Base-by-base conservation (phyloP, 1,284 basidiomycete genomes). In the Xerocomus nothofagi region DNA sequence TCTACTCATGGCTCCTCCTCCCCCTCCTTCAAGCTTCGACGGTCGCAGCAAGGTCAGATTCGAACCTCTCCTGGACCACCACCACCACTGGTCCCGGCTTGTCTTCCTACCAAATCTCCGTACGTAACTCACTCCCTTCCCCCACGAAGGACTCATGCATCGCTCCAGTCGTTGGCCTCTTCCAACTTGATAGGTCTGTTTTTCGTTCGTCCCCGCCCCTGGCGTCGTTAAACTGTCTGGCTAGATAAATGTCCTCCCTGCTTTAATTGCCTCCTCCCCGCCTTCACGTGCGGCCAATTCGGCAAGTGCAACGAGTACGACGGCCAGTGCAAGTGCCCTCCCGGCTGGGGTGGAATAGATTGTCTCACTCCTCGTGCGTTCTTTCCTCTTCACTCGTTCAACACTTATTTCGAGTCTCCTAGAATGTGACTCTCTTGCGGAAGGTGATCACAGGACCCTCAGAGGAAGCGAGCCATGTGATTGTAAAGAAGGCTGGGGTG, bases 401-500 rank as follows among this genome's bases (percentile, higher is more conserved):
- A 29, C 6, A 20, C 44, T 56, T 34, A 51, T 23, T 43, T 47
- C 30, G 26, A 49, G 34, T 36, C 17, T 31, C 39, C 31, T 49
- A 92, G 88, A 88, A 69, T 98, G 95, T 59, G 96, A 93, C 60
- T 93, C 93, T 5, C 78, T 98, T 21, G 84, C 91, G 3, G 93
- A 98, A 57, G 93, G 94, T 0, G 84, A 87, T 41, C 84, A 91
- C 50, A 82, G 96, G 17, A 84, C 84, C 50, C 84, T 93, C 21
- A 78, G 94, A 49, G 85, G 87, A 40, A 80, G 84, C 10, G 88
- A 86, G 56, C 71, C 81, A 8, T 98, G 96, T 70, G 75, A 93
- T 29, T 99, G 96, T 67, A 90, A 88, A 59, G 88, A 93, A 1
- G 95, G 94, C 0, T 99, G 95, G 95, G 81, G 79, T 40, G 95